Base-by-base conservation (phyloP, 306 rosid genomes). In the Castanea sativa region DNA sequence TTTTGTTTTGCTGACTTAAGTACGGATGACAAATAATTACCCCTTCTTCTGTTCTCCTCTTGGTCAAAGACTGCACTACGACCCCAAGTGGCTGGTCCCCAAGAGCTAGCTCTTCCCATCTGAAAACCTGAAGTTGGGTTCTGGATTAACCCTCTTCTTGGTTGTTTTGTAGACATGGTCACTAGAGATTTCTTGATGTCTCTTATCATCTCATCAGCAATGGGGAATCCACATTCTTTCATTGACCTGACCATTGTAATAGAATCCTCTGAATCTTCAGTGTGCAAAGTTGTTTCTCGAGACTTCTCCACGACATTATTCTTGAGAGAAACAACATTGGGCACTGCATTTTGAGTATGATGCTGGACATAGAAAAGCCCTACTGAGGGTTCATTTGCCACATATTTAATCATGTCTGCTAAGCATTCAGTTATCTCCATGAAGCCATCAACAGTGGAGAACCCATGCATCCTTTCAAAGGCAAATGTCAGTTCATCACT, bases 361-460 rank as follows among this genome's bases (percentile, higher is more conserved):
- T 95, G 97, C 83, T 95, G 99, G 81, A 93, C 73, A 73, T 81
- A 95, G 91, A 84, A 93, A 78, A 95, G 94, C 79, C 99, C 99
- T 23, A 87, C 88, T 19, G 98, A 93, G 13, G 98, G 99, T 87
- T 95, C 98, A 56, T 95, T 91, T 33, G 98, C 97, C 57, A 90
- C 81, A 16, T 85, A 88, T 73, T 89, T 95, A 49, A 88, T 89
- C 98, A 95, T 95, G 85, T 92, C 94, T 30, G 90, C 97, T 85
- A 87, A 33, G 86, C 91, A 77, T 76, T 91, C 99, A 60, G 89
- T 88, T 84, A 93, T 84, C 87, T 90, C 99, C 91, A 91, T 79
- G 79, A 93, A 93, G 75, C 98, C 99, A 65, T 95, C 99, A 72
- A 88, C 88, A 8, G 89, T 85, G 69, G 98, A 95, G 92, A 93